Evolutionary conservation across 208 protist species (phyloP), one percentile per base, ranked within the genome.

Genomic region (Willaertia magna): DNA sequence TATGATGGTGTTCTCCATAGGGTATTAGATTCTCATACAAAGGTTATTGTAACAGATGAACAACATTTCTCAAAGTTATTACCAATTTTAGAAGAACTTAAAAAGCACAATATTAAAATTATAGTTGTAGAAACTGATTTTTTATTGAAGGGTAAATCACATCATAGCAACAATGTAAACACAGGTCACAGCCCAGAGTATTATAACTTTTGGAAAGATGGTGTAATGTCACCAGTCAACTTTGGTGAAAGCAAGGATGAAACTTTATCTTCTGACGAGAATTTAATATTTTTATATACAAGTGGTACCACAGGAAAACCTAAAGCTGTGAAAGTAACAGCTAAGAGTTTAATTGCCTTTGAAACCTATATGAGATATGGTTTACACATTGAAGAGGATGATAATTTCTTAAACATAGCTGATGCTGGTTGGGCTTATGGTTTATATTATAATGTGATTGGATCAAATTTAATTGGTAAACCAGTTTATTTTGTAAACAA

Each of bases 391-490:
- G 26, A 85, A 48, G 14, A 42, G 1, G 47, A 85, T 85, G 82
- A 74, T 22, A 20, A n/a, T 3, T 85, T 46, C 67, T 85, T n/a
- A 42, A 85, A 85, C 51, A 20, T 85, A 2, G 82, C 82, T 43
- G 82, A 85, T 12, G 4, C 47, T 40, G 82, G 82, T 30, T 85
- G 82, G 82, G 82, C 82, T 47, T 85, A 85, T 78, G 82, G 82
- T 22, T 43, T 85, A 26, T 85, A 85, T 18, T 85, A 85, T 49
- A 67, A 67, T 40, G 43, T 85, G 1, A 16, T 47, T 51, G 82
- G 82, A n/a, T 0, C 48, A 26, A 16, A 39, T 9, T 39, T 79
- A 44, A 6, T 34, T 47, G 82, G 82, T n/a, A 48, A 42, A 39
- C 16, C 82, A 26, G 51, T 47, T 40, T 40, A 43, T 39, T 74